Conservation (phyloP, 306 rosid genomes). For the Cotoneaster glaucophyllus region DNA sequence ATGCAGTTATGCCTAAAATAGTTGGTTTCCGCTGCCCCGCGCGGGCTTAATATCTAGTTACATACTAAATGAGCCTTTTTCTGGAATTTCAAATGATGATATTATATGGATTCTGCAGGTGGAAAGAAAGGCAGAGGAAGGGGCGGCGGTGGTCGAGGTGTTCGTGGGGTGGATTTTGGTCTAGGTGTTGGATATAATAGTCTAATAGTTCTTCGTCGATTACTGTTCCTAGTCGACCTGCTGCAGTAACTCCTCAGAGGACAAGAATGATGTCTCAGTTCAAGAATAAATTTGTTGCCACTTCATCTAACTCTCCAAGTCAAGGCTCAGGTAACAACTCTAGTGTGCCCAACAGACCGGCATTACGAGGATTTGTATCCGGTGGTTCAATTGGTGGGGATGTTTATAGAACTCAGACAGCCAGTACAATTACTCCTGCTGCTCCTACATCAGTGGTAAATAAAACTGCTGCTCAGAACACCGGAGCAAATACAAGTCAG, state of each 20-base stretch:
- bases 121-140: slow-evolving; percentile 81
- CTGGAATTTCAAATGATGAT: background rate
- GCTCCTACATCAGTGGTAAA: slow-evolving; percentile 26
- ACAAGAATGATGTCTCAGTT: slow-evolving; percentile 92
- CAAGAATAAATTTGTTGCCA: slow-evolving; percentile 69
- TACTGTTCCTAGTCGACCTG: slow-evolving; percentile 55
- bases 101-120: slow-evolving; percentile 38
- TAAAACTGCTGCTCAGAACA: slow-evolving; percentile 11
- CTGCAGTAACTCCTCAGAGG: slow-evolving; percentile 65
- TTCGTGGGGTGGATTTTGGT: slow-evolving; percentile 95
- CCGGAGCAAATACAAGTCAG: slow-evolving; percentile 42
- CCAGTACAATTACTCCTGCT: slow-evolving; percentile 29
- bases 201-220: slow-evolving; percentile 41
- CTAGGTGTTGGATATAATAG: slow-evolving; percentile 83
- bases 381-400: slow-evolving; percentile 90
- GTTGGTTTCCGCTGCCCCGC: too few relatives aligned
- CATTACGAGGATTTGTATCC: slow-evolving; percentile 76
- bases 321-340: slow-evolving; percentile 41
- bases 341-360: slow-evolving; percentile 44
- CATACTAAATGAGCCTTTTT: background rate
- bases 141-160: slow-evolving; percentile 72
- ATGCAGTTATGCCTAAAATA: too few relatives aligned
- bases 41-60: too few relatives aligned
- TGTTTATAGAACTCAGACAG: slow-evolving; percentile 23
- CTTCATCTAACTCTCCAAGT: slow-evolving; percentile 55